These are phyloP conservation scores for Yamadazyma insecticola DNA, from an alignment of 805 yeast species.

Conservation along the genomic window DNA sequence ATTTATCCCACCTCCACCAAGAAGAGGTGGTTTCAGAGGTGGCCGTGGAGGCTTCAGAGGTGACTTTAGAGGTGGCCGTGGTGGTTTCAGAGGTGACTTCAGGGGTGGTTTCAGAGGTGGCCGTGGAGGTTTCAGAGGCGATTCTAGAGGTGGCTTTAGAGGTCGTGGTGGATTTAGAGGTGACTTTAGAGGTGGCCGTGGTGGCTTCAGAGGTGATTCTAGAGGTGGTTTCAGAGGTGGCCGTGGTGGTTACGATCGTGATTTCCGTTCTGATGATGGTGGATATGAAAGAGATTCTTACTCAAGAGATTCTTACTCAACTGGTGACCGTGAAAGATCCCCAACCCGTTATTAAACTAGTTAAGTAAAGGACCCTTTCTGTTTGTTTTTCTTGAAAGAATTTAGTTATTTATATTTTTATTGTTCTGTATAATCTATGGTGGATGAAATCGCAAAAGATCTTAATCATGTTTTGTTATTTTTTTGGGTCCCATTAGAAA, in stretches of 20 bases:
- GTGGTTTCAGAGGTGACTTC: constrained; percentile 36
- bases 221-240: constrained; percentile 29
- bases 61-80: constrained; percentile 33
- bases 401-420: background rate
- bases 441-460: too few species aligned
- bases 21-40: constrained; percentile 33
- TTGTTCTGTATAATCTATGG: too few species aligned
- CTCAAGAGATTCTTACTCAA: too few species aligned
- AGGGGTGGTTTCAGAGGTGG: constrained; percentile 32
- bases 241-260: constrained; percentile 36
- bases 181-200: constrained; percentile 30
- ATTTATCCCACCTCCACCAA: constrained; percentile 48
- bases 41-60: constrained; percentile 32
- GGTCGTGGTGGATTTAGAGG: constrained; percentile 34
- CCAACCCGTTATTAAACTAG: constrained; percentile 59
- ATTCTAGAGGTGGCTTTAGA: constrained; percentile 35
- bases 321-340: constrained; percentile 50
- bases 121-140: constrained; percentile 34
- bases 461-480: too few species aligned
- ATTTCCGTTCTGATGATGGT: constrained; percentile 27
- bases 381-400: background rate
- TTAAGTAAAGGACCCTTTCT: constrained; percentile 1
- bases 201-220: constrained; percentile 32
- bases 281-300: constrained; percentile 47
- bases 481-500: too few species aligned